These are phyloP conservation scores for Fusarium nelsonii DNA, from an alignment of 2,329 filamentous ascomycete species.

Conservation along the genomic window DNA sequence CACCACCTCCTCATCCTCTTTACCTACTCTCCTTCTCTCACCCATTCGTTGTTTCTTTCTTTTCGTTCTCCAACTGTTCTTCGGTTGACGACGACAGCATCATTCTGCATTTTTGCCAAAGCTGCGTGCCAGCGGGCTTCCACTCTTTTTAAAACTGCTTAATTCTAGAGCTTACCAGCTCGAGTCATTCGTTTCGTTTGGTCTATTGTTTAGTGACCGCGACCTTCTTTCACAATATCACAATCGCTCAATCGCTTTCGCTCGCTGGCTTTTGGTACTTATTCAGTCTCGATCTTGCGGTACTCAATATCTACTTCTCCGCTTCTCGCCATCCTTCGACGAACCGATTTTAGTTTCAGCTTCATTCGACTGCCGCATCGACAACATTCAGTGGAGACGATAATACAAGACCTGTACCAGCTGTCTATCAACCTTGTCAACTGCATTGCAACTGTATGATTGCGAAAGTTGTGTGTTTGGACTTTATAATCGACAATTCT, in stretches of 20 bases:
- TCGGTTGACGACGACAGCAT: conserved; percentile 50
- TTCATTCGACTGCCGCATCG: conserved; percentile 24
- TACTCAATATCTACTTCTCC: conserved; percentile 25
- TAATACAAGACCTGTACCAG: conserved; percentile 22
- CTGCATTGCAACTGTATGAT: conserved; percentile 41
- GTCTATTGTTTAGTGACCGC: conserved; percentile 41
- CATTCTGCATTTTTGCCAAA: conserved; percentile 44
- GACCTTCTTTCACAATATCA: conserved; percentile 45
- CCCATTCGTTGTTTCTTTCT: conserved; percentile 50
- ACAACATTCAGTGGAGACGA: conserved; percentile 28
- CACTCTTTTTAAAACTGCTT: conserved; percentile 53
- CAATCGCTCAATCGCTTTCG: conserved; percentile 32
- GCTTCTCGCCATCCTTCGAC: conserved; percentile 37
- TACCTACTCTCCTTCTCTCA: conserved; percentile 48
- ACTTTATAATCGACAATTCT: conserved; percentile 38
- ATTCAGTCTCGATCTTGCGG: conserved; percentile 20
- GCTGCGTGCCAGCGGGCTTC: conserved; percentile 68
- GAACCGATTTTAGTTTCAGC: conserved; percentile 39
- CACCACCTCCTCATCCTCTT: conserved; percentile 43
- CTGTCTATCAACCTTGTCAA: conserved; percentile 20
- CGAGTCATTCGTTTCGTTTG: conserved; percentile 43
- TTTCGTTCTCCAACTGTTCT: conserved; percentile 52
- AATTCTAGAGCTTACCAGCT: conserved; percentile 43
- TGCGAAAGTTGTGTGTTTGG: conserved; percentile 35
- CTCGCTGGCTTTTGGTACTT: conserved; percentile 41